Percentiles rank a stretch among this genome's conserved stretches.
Conservation (phyloP, 2,329 filamentous ascomycete genomes). For the Alternaria panax region DNA sequence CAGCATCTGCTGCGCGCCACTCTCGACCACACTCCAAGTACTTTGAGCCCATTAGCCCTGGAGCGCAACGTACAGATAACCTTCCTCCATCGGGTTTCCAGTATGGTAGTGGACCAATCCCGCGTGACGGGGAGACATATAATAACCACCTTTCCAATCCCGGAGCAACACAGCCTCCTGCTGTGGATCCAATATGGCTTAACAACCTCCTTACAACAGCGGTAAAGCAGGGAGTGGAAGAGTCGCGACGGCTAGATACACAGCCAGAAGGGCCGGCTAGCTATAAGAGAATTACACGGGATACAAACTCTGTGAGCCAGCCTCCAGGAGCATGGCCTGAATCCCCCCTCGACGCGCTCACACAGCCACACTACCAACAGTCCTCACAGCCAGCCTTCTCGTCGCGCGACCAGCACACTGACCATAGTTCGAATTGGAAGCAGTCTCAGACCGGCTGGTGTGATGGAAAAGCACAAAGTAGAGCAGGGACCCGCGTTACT, state of each 20-base stretch:
- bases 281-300: neutral
- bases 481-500: slow-evolving; percentile 12
- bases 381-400: neutral
- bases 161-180: neutral
- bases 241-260: slow-evolving; percentile 16
- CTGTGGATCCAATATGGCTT: slow-evolving; percentile 25
- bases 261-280: neutral
- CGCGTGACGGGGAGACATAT: slow-evolving; percentile 10
- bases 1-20: neutral
- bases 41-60: slow-evolving; percentile 21
- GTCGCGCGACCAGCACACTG: neutral
- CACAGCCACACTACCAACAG: neutral
- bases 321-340: slow-evolving; percentile 38
- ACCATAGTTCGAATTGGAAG: slow-evolving; percentile 7
- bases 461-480: slow-evolving; percentile 6
- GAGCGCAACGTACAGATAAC: slow-evolving; percentile 3
- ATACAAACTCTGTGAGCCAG: slow-evolving; percentile 16
- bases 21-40: slow-evolving; percentile 10
- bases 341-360: slow-evolving; percentile 14
- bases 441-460: slow-evolving; percentile 10
- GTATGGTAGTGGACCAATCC: slow-evolving; percentile 41
- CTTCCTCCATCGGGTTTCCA: slow-evolving; percentile 25
- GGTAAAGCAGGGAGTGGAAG: slow-evolving; percentile 32
- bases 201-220: slow-evolving; percentile 26
- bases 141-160: neutral